Evolutionary conservation across 495 filamentous ascomycete genomes (phyloP), one percentile per base, ranked within the genome.

Genomic region (Aspergillus ellipticus): DNA sequence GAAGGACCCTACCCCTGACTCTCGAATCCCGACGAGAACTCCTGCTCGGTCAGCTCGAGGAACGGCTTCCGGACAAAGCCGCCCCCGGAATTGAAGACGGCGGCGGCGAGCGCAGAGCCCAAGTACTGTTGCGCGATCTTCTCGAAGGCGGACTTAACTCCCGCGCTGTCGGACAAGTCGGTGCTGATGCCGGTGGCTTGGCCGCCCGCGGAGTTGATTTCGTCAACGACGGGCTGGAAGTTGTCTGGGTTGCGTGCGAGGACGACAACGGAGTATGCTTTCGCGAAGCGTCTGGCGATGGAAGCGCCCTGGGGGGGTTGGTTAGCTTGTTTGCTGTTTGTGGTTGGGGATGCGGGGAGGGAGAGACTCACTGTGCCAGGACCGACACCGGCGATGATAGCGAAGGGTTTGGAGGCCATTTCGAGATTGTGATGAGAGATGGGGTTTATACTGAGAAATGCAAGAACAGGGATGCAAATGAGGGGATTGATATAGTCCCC

Each of bases 51-150:
- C 45, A 89, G 53, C 56, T 96, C 91, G 16, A 96, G 72, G 64
- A 97, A 96, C 2, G 90, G 89, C 74, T 93, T 94, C 35, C 81
- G 74, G 6, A 84, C 74, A 56, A 89, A 88, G 2, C 82, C 79
- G 26, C 81, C 86, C 3, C 79, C 80, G n/a, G 85, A 84, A 65
- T 97, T 96, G 67, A 89, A 96, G 5, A 97, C 73, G 0, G 91
- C 91, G 0, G 89, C 92, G 8, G 87, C 90, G 1, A 89, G 70
- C 24, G 80, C 46, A 0, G 66, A 59, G 21, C 56, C 63, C 0
- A 68, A 63, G 31, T 70, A 81, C 58, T 87, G 76, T 57, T 83
- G 71, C 42, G 79, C 73, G 64, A 94, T 88, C 56, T 81, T 69
- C 24, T 80, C 77, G 57, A 95, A 86, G n/a, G 90, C 88, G 2